Base-by-base conservation (phyloP, 129 eudicot species). In the Arctium minus region DNA sequence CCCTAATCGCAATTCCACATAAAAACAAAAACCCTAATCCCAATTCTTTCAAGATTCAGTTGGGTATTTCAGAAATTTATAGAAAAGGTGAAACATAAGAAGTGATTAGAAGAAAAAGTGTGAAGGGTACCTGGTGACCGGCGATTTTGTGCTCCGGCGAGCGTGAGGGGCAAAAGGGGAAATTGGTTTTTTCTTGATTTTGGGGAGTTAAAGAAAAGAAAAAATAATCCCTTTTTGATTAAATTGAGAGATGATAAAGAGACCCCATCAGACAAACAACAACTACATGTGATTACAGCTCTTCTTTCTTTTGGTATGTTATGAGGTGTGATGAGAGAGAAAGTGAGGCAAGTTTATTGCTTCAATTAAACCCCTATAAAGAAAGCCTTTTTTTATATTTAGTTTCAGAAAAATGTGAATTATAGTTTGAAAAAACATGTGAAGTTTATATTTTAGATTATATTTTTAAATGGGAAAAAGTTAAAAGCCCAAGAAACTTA, bases 271-370 rank as follows among this genome's bases (percentile, higher is more conserved):
- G 81, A 83, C 87, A 88, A 33, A 33, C 36, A 87, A 86, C 91
- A 91, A 80, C 83, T 75, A 91, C 97, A 93, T 88, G 96, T 93
- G 97, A 93, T 80, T 89, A 85, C 97, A 93, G 94, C 97, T 90
- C 86, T 83, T 84, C 81, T 72, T 48, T 83, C 84, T 89, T 85
- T 86, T 83, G 84, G 76, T 85, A 84, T 79, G 73, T 77, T 86
- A 83, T 77, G 80, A 77, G 78, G 70, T 68, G 74, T 53, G 68
- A 85, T 85, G 85, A 80, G 81, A 80, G 84, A 85, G 88, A 85
- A 73, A 46, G 64, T 29, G 50, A 74, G 73, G 39, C 12, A 33
- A 39, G 31, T 69, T 33, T 79, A 73, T 79, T 79, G 76, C 82
- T 79, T 67, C 50, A 36, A 17, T 42, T 60, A 10, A 4, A 1